phyloP scores from a whole-genome alignment of 106 monocot species.

The Triglochin maritima region DNA sequence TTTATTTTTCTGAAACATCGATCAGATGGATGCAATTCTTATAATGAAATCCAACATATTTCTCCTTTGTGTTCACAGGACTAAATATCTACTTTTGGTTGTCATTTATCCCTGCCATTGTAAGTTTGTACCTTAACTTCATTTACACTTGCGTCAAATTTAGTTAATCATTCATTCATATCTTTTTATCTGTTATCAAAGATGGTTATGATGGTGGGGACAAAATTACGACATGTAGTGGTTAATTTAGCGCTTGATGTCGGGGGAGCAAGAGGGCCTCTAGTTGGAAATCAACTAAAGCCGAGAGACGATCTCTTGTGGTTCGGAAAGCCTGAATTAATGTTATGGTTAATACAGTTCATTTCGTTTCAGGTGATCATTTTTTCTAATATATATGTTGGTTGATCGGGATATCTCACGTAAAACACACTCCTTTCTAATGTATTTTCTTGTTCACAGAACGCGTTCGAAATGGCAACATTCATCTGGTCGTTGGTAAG shows the following conservation, averaged over 20 bases:
- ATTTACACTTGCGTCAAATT: neutral
- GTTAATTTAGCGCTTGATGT: conserved; percentile 74
- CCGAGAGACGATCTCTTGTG: conserved; percentile 82
- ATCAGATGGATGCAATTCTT: too few species aligned
- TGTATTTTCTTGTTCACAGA: conserved; percentile 36
- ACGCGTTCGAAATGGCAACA: conserved; percentile 92
- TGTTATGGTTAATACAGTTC: conserved; percentile 77
- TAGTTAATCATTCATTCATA: neutral
- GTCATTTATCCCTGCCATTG: conserved; percentile 74
- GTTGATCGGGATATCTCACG: neutral
- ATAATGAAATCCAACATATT: too few species aligned
- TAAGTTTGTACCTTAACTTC: conserved; percentile 18
- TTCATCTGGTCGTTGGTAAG: conserved; percentile 89
- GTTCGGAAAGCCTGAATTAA: conserved; percentile 67
- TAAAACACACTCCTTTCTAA: conserved; percentile 2
- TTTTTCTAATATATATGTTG: neutral
- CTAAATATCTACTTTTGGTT: conserved; percentile 86
- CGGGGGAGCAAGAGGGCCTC: conserved; percentile 46
- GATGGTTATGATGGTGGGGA: conserved; percentile 76
- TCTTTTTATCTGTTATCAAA: conserved; percentile 6
- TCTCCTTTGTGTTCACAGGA: conserved; percentile 23
- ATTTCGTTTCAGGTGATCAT: conserved; percentile 74
- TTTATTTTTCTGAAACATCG: neutral
- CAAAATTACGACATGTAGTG: conserved; percentile 66
- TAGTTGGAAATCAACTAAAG: conserved; percentile 63